Conservation (phyloP, 228 moss, liverwort and hornwort genomes). For the Sphagnum fallax region DNA sequence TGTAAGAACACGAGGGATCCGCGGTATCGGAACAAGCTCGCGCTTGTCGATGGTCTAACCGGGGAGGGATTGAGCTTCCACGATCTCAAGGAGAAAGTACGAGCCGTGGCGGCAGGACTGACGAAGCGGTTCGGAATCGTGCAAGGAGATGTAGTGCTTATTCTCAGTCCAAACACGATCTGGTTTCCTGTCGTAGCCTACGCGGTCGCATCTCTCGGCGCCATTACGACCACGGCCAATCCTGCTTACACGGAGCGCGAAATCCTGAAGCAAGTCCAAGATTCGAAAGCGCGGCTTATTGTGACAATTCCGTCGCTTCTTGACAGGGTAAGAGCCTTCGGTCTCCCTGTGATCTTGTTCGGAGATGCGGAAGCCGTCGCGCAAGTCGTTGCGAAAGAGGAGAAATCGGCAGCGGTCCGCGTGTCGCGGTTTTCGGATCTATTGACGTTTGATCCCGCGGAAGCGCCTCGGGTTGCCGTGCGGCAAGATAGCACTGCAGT, state of each 20-base stretch:
- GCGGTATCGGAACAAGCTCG: background rate
- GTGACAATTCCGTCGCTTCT: conserved; percentile 1
- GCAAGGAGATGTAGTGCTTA: conserved; percentile 13
- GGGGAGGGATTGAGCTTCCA: conserved; percentile 5
- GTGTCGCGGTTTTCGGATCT: conserved; percentile 10
- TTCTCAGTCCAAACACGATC: conserved; percentile 8
- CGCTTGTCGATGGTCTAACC: conserved; percentile 11
- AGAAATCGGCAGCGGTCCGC: background rate
- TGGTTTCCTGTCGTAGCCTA: conserved; percentile 12
- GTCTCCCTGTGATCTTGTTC: conserved; percentile 3
- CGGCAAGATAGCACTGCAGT: conserved; percentile 9
- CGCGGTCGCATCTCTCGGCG: conserved; percentile 11
- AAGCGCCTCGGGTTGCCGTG: conserved; percentile 3
- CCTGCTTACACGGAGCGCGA: conserved; percentile 1
- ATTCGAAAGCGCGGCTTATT: conserved; percentile 1
- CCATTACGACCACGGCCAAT: conserved; percentile 8
- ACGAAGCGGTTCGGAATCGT: conserved; percentile 2
- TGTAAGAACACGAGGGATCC: background rate
- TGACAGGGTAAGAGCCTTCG: conserved; percentile 8
- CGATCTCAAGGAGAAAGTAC: conserved; percentile 10
- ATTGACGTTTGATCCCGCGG: conserved; percentile 3
- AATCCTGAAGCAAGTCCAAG: conserved; percentile 3
- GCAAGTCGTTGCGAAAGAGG: background rate
- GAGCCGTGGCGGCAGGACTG: conserved; percentile 8
- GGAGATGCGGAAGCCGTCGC: background rate